Evolutionary conservation across 192 early-diverging fungal species (phyloP).

Genomic region (Pilaira anomala): DNA sequence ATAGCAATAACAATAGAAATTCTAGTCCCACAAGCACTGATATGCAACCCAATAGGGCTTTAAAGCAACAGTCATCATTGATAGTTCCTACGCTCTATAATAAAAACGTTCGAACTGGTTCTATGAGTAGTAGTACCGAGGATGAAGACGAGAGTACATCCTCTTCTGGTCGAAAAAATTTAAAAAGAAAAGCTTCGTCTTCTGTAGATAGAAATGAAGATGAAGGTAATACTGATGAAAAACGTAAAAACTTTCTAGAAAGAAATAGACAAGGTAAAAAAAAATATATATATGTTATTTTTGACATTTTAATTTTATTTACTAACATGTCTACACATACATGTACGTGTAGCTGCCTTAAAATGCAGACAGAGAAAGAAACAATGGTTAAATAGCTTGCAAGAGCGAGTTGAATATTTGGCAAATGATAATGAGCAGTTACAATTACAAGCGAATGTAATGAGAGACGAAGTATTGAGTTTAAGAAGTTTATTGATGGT

Average conservation of each 20-base stretch:
- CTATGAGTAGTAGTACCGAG: background rate
- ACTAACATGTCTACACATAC: background rate
- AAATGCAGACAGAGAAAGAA: constrained; percentile 95
- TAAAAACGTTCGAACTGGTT: background rate
- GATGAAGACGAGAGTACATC: background rate
- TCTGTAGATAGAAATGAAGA: background rate
- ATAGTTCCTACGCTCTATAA: background rate
- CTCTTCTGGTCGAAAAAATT: background rate
- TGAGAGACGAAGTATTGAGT: constrained; percentile 74
- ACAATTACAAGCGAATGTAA: constrained; percentile 49
- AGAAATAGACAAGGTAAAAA: constrained; percentile 76
- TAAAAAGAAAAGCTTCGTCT: constrained; percentile 7
- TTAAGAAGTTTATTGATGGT: constrained; percentile 71
- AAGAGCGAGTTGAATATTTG: constrained; percentile 60
- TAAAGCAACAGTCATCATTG: no score
- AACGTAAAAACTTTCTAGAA: constrained; percentile 80
- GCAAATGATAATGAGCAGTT: constrained; percentile 63
- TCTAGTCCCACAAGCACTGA: no score
- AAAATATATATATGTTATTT: background rate
- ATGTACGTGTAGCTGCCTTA: constrained; percentile 59
- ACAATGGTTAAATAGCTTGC: constrained; percentile 81
- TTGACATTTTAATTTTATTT: background rate
- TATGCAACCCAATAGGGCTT: no score
- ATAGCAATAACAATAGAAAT: background rate
- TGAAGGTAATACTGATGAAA: constrained; percentile 50